A percentile compares a stretch with the other conserved stretches of the same genome.
Conservation (phyloP, 495 filamentous ascomycete species). For the Neurospora discreta region DNA sequence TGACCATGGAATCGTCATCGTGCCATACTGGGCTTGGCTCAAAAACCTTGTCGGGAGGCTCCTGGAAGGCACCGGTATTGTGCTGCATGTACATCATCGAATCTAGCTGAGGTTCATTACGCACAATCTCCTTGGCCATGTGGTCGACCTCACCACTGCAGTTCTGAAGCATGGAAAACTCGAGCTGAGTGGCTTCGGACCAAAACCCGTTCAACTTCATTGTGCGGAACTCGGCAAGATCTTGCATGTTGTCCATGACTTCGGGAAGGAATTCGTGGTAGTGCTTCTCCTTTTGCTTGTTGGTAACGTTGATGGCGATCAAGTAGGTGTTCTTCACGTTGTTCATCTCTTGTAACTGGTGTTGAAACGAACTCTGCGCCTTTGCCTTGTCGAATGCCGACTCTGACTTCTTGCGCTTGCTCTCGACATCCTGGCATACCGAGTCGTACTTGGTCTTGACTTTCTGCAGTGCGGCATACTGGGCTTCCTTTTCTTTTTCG, state of each 20-base stretch:
- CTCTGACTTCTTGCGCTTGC: slow-evolving; percentile 86
- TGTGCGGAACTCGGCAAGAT: slow-evolving; percentile 81
- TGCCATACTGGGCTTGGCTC: slow-evolving; percentile 97
- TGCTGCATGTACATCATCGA: slow-evolving; percentile 96
- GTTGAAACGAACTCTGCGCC: slow-evolving; percentile 79
- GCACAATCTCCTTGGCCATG: slow-evolving; percentile 68
- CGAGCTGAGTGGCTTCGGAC: slow-evolving; percentile 68
- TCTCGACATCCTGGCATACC: slow-evolving; percentile 88
- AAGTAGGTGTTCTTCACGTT: slow-evolving; percentile 98
- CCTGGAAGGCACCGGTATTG: slow-evolving; percentile 69
- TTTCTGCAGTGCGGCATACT: slow-evolving; percentile 80
- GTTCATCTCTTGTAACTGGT: slow-evolving; percentile 85
- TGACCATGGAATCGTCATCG: slow-evolving; percentile 74
- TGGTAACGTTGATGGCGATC: slow-evolving; percentile 88
- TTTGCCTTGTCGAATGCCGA: slow-evolving; percentile 80
- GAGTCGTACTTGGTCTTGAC: slow-evolving; percentile 87
- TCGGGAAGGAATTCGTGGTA: slow-evolving; percentile 96
- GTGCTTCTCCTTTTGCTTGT: slow-evolving; percentile 92
- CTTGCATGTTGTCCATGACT: slow-evolving; percentile 79
- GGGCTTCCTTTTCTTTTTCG: slow-evolving; percentile 74
- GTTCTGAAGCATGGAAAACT: slow-evolving; percentile 57
- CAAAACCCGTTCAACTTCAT: slow-evolving; percentile 75
- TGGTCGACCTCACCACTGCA: slow-evolving; percentile 59
- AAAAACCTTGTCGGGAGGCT: slow-evolving; percentile 73
- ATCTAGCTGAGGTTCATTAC: slow-evolving; percentile 81